Evolutionary conservation across 257 asterid species (phyloP), one percentile per base, ranked within the genome.

Genomic region (Solanum habrochaites): DNA sequence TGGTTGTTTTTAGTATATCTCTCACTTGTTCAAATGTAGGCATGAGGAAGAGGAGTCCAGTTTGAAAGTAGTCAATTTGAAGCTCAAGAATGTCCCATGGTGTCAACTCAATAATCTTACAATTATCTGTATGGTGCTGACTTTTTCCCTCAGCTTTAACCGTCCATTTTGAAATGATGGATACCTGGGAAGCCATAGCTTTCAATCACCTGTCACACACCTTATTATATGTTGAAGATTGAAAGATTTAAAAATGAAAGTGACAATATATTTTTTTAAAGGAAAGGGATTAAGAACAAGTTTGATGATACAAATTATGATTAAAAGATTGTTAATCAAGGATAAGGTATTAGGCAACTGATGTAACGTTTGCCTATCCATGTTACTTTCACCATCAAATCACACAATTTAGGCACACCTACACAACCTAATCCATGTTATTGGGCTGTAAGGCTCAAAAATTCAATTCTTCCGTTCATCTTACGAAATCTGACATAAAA

Each of bases 21-120:
- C 31, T 74, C 23, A 23, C 11, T 74, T 74, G 82, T 74, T 74
- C 7, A 6, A 6, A 74, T 74, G 64, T 18, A 58, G 92, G 93
- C 45, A 87, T 87, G 75, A 1, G 81, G 43, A 42, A 86, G 85
- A 92, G 90, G 31, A 92, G 90, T 15, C 95, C 93, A 70, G 16
- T 74, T 27, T 92, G 95, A 27, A 25, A 72, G 62, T 89, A 90
- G 40, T 90, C 91, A 23, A 69, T 39, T 21, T 74, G 82, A 39
- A 74, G 56, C 21, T 23, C 82, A 74, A 74, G 82, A 39, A 74
- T 23, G 56, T 70, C 43, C 78, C 43, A 32, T 32, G 78, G 78
- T 16, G 43, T 20, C 81, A 73, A 39, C 6, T 73, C 32, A 74
- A 72, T 71, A 12, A 71, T 72, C 52, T 42, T 75, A n/a, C 18